Percentiles rank a stretch among this genome's conserved stretches.
These are phyloP conservation scores for Fusarium sp. DNA, from an alignment of 2,329 filamentous ascomycete genomes.

Conservation along the genomic window DNA sequence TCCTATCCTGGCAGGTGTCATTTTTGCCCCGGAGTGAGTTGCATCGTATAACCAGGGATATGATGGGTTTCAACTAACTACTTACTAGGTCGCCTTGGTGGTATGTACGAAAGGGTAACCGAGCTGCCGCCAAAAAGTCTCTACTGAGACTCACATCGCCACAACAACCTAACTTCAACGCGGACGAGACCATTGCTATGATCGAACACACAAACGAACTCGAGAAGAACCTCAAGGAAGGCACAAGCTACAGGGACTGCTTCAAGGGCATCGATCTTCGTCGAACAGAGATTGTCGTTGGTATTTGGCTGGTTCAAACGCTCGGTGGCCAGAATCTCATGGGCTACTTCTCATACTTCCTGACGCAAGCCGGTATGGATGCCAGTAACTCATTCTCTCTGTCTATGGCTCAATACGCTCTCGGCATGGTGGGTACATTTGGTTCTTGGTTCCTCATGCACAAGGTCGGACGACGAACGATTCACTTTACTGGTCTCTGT, in stretches of 20 bases:
- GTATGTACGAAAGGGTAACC: conserved; percentile 62
- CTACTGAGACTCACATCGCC: conserved; percentile 59
- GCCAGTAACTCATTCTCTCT: conserved; percentile 61
- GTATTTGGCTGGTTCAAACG: conserved; percentile 65
- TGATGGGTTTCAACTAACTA: not conserved
- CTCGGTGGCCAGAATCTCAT: conserved; percentile 65
- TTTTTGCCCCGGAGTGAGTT: conserved; percentile 64
- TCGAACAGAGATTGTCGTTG: conserved; percentile 67
- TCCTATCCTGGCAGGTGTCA: conserved; percentile 60
- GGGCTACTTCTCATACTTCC: conserved; percentile 64
- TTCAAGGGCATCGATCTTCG: conserved; percentile 67
- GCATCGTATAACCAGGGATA: rapidly evolving
- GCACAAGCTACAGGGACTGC: conserved; percentile 64
- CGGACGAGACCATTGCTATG: conserved; percentile 66
- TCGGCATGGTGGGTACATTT: conserved; percentile 66
- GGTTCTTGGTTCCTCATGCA: conserved; percentile 66
- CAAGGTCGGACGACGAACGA: conserved; percentile 64
- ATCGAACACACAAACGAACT: conserved; percentile 68
- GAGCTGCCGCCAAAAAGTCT: conserved; percentile 58
- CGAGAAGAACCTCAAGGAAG: conserved; percentile 60
- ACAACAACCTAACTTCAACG: conserved; percentile 58
- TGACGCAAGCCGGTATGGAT: conserved; percentile 63
- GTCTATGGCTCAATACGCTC: conserved; percentile 63
- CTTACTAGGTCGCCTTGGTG: conserved; percentile 65
- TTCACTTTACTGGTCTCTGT: conserved; percentile 64